phyloP scores from a whole-genome alignment of 1,139 yeast species.

The Kluyveromyces sp. region DNA sequence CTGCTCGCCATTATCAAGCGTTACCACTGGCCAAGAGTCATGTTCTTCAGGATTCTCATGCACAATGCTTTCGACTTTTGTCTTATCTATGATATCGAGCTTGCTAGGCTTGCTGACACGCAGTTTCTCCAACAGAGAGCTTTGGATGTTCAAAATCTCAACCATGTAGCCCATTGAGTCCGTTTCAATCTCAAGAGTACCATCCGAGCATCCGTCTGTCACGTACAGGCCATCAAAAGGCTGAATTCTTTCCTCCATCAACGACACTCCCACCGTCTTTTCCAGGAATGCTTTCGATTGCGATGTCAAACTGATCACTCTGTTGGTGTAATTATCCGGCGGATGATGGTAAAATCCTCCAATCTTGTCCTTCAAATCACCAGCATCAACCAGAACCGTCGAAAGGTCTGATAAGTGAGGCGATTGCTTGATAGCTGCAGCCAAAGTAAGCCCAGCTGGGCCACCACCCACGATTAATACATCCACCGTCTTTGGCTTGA shows the following conservation, averaged over 20 bases:
- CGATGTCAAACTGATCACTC: constrained; percentile 85
- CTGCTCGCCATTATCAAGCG: constrained; percentile 56
- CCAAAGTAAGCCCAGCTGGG: constrained; percentile 87
- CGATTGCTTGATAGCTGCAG: constrained; percentile 68
- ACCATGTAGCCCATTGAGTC: constrained; percentile 49
- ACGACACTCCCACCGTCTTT: constrained; percentile 69
- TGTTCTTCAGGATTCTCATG: constrained; percentile 26
- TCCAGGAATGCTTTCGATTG: constrained; percentile 61
- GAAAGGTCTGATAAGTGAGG: constrained; percentile 52
- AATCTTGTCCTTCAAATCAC: constrained; percentile 45
- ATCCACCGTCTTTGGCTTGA: constrained; percentile 38
- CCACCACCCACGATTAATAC: constrained; percentile 94
- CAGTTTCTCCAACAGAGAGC: constrained; percentile 31
- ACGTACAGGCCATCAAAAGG: constrained; percentile 77
- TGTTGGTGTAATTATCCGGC: constrained; percentile 59
- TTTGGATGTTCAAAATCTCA: constrained; percentile 79
- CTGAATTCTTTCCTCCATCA: constrained; percentile 64
- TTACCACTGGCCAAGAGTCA: constrained; percentile 71
- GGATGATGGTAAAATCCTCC: constrained; percentile 47
- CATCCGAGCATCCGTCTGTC: constrained; percentile 73
- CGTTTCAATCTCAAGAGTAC: constrained; percentile 62
- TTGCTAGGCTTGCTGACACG: constrained; percentile 27
- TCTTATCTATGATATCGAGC: constrained; percentile 51
- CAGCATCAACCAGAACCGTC: constrained; percentile 70
- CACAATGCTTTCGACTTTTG: constrained; percentile 54